Conservation (phyloP, 345 rosid species). For the Angophora floribunda region DNA sequence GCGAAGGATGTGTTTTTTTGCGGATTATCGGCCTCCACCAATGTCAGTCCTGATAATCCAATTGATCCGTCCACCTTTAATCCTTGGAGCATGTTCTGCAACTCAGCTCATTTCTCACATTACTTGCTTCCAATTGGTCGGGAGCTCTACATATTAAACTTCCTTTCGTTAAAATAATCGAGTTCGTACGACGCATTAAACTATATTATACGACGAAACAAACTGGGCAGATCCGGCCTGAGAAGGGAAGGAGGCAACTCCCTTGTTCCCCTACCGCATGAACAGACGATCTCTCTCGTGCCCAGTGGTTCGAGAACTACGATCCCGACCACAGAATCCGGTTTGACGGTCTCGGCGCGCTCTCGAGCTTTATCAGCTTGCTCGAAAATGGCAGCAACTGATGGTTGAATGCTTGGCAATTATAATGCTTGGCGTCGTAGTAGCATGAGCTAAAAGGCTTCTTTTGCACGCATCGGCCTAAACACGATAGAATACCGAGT, state of each 20-base stretch:
- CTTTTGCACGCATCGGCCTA: not conserved
- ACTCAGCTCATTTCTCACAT: not conserved
- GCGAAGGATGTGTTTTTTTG: not conserved
- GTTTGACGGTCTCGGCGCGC: not conserved
- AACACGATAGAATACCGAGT: not conserved
- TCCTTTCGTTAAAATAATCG: not conserved
- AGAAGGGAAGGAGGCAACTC: not conserved
- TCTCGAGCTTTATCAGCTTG: not conserved
- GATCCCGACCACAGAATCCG: not conserved
- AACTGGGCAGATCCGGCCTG: fast-evolving
- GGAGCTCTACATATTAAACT: not conserved
- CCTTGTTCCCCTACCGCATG: not conserved
- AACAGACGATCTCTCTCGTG: not conserved
- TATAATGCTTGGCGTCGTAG: not conserved
- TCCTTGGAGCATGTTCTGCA: not conserved
- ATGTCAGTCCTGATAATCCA: not conserved
- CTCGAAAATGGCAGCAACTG: not conserved
- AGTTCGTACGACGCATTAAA: not conserved
- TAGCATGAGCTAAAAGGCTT: not conserved
- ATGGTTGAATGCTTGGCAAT: not conserved
- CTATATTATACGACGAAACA: not conserved
- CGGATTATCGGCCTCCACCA: not conserved
- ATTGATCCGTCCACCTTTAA: not conserved
- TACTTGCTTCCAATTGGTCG: not conserved
- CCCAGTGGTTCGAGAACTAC: not conserved